phyloP scores from a whole-genome alignment of 1,284 basidiomycete genomes.

The Leccinum insigne region DNA sequence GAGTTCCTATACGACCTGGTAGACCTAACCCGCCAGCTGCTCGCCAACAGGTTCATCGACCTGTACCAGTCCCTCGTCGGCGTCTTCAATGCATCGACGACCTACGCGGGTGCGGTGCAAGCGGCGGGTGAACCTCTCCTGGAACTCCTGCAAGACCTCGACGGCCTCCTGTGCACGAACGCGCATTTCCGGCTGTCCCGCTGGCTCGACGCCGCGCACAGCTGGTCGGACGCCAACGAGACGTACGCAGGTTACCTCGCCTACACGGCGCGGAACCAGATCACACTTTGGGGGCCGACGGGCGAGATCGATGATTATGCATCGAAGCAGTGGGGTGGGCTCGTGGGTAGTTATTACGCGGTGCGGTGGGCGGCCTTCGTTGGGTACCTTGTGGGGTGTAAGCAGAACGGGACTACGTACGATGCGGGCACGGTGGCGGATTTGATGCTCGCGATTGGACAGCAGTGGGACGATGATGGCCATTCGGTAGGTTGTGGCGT shows the following conservation, averaged over 20 bases:
- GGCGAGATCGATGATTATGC: conserved; percentile 47
- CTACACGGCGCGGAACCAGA: conserved; percentile 44
- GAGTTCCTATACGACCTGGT: conserved; percentile 46
- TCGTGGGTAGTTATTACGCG: conserved; percentile 40
- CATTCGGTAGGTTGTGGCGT: neutral
- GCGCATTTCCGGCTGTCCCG: conserved; percentile 37
- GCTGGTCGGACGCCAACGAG: conserved; percentile 31
- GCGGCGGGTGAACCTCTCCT: conserved; percentile 31
- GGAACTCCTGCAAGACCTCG: conserved; percentile 37
- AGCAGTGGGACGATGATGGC: conserved; percentile 34
- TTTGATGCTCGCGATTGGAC: conserved; percentile 36
- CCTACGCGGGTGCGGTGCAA: conserved; percentile 23
- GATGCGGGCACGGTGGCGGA: conserved; percentile 27
- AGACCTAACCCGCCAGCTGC: conserved; percentile 42
- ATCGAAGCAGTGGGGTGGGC: conserved; percentile 46
- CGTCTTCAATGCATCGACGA: conserved; percentile 28
- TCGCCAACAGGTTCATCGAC: conserved; percentile 39
- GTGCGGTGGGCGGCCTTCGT: conserved; percentile 40
- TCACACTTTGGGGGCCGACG: conserved; percentile 46
- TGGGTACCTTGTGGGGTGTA: conserved; percentile 33
- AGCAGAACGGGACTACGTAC: conserved; percentile 31
- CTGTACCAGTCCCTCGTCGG: conserved; percentile 23
- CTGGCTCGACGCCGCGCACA: conserved; percentile 40
- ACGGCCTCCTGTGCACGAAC: conserved; percentile 37
- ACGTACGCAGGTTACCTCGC: conserved; percentile 40